These are phyloP conservation scores for Phytophthora multivora DNA, from an alignment of 352 stramenopile species.

Conservation along the genomic window DNA sequence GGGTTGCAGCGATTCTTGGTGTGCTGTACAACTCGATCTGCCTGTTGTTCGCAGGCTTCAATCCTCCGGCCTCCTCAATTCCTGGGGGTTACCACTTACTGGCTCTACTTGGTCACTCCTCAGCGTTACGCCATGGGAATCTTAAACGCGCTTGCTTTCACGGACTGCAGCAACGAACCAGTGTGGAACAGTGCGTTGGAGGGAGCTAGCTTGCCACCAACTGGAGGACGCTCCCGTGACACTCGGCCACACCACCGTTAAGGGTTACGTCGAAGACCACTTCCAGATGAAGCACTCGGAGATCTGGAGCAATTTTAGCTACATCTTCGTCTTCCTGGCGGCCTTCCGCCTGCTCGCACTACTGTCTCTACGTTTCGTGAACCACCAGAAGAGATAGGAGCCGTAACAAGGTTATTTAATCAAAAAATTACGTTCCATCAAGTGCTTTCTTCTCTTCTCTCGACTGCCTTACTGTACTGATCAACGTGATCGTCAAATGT, in stretches of 20 bases:
- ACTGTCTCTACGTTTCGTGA: constrained; percentile 32
- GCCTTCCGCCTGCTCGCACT: constrained; percentile 17
- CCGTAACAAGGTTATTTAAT: neutral
- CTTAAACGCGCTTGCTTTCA: constrained; percentile 12
- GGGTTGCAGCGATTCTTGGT: constrained; percentile 10
- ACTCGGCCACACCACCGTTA: constrained; percentile 22
- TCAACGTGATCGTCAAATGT: neutral
- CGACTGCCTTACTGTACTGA: neutral
- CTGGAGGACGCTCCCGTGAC: constrained; percentile 2
- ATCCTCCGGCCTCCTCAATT: constrained; percentile 10
- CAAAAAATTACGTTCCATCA: neutral
- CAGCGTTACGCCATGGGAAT: constrained; percentile 14
- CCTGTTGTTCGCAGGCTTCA: constrained; percentile 14
- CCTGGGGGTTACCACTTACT: constrained; percentile 16
- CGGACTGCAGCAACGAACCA: constrained; percentile 5
- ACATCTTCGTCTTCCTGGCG: constrained; percentile 33
- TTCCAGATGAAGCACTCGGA: constrained; percentile 34
- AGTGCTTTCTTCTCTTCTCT: neutral
- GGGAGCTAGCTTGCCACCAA: constrained; percentile 7
- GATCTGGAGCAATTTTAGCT: constrained; percentile 32
- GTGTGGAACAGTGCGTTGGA: constrained; percentile 2
- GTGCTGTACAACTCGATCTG: constrained; percentile 18
- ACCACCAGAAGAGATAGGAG: constrained; percentile 11
- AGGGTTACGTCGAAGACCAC: constrained; percentile 33
- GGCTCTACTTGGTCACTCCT: constrained; percentile 16